phyloP scores from a whole-genome alignment of 768 basidiomycete genomes.

The Termitomyces bulborhizus region DNA sequence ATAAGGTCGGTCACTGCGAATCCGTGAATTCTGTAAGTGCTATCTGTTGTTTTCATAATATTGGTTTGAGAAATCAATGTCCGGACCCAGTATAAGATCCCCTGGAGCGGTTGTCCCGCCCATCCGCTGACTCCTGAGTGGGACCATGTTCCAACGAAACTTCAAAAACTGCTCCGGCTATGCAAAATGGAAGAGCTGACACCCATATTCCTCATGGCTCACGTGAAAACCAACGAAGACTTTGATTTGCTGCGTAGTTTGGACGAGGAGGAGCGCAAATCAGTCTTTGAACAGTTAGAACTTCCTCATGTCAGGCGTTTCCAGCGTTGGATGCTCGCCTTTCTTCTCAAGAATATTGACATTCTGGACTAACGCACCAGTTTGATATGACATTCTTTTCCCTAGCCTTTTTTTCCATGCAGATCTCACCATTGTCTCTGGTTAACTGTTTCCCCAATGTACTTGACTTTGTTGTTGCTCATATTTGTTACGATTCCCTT shows the following conservation, averaged over 20 bases:
- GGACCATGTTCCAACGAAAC: background rate
- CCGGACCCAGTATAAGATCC: background rate
- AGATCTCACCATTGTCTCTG: background rate
- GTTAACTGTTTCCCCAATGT: background rate
- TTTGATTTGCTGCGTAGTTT: background rate
- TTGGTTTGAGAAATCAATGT: background rate
- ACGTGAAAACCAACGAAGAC: background rate
- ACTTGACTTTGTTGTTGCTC: background rate
- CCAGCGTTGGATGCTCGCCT: background rate
- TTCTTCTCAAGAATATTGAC: background rate
- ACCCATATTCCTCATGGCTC: background rate
- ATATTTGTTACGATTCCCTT: background rate
- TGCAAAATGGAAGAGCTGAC: background rate
- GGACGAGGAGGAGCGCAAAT: background rate
- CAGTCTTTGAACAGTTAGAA: background rate
- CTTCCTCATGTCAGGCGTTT: background rate
- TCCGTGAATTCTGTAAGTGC: background rate
- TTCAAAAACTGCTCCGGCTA: background rate
- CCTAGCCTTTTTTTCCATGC: background rate
- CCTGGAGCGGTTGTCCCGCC: background rate
- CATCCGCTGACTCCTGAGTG: background rate
- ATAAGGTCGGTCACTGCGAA: background rate
- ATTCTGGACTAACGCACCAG: background rate
- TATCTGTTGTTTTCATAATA: no score
- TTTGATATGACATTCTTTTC: background rate